phyloP scores from a whole-genome alignment of 176 grass and related monocot genomes.

The Lolium rigidum region DNA sequence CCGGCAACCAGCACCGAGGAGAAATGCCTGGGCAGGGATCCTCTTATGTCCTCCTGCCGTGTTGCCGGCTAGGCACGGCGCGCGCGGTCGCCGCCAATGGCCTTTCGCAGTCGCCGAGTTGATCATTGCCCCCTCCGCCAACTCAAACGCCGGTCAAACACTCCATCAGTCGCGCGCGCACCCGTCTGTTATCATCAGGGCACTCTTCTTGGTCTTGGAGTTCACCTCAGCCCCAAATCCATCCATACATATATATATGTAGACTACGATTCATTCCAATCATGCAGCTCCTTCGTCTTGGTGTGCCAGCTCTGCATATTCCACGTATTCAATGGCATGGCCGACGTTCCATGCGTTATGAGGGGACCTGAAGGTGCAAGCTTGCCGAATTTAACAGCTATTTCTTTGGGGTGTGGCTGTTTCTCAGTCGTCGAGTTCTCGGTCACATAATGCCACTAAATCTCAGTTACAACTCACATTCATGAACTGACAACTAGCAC shows the following conservation, averaged over 20 bases:
- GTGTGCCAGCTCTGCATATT: too few species aligned
- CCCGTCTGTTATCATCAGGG: background rate
- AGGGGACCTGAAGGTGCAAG: too few species aligned
- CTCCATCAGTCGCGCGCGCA: background rate
- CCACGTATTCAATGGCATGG: too few species aligned
- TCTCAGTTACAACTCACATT: too few species aligned
- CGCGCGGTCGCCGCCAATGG: background rate
- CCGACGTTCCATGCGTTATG: too few species aligned
- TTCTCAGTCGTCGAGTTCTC: too few species aligned
- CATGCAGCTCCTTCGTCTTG: background rate
- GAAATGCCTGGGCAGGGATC: background rate
- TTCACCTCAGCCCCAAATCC: constrained; percentile 27
- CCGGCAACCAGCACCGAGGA: background rate
- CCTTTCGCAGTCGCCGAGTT: constrained; percentile 2
- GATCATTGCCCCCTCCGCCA: constrained; percentile 13
- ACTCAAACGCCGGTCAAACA: constrained; percentile 36
- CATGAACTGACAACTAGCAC: too few species aligned
- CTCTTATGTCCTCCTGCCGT: background rate
- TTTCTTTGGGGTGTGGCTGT: too few species aligned
- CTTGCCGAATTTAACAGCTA: too few species aligned
- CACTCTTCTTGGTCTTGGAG: constrained; percentile 6
- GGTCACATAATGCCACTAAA: too few species aligned
- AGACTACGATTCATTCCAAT: background rate
- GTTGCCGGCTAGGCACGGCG: background rate
- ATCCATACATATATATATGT: background rate